Evolutionary conservation across 2,329 filamentous ascomycete species (phyloP).

Genomic region (Colletotrichum tabaci): DNA sequence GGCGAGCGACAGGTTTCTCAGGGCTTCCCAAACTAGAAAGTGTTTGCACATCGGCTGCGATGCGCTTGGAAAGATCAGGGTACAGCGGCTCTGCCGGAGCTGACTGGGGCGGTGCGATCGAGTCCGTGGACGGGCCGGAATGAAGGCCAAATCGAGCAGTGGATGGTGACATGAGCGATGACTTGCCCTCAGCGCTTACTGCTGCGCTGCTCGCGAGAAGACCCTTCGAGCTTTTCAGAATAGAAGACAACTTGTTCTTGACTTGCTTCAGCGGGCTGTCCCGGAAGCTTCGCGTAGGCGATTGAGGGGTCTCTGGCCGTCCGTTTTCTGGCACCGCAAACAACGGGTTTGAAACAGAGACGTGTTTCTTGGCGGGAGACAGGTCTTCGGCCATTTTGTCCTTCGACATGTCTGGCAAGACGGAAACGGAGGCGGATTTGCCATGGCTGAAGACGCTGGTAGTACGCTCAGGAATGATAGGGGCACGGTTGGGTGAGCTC

Average conservation of each 20-base stretch:
- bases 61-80: conserved; percentile 61
- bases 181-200: conserved; percentile 74
- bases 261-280: conserved; percentile 92
- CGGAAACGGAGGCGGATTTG: conserved; percentile 76
- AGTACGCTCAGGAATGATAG: conserved; percentile 48
- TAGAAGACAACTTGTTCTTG: conserved; percentile 92
- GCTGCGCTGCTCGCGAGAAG: conserved; percentile 84
- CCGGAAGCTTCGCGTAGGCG: conserved; percentile 68
- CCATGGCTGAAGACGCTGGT: conserved; percentile 62
- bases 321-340: conserved; percentile 63
- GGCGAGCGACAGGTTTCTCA: conserved; percentile 59
- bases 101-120: conserved; percentile 53
- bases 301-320: conserved; percentile 67
- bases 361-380: conserved; percentile 69
- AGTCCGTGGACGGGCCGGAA: conserved; percentile 64
- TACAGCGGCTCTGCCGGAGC: conserved; percentile 57
- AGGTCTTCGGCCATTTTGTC: conserved; percentile 48
- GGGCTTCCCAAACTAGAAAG: conserved; percentile 57
- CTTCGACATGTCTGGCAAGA: conserved; percentile 56
- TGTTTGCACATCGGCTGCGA: conserved; percentile 47
- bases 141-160: conserved; percentile 62
- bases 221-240: conserved; percentile 88
- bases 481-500: conserved; percentile 55
- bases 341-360: conserved; percentile 72
- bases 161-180: conserved; percentile 70